Evolutionary conservation across 1,284 basidiomycete species (phyloP).

Genomic region (Tremellales sp.): DNA sequence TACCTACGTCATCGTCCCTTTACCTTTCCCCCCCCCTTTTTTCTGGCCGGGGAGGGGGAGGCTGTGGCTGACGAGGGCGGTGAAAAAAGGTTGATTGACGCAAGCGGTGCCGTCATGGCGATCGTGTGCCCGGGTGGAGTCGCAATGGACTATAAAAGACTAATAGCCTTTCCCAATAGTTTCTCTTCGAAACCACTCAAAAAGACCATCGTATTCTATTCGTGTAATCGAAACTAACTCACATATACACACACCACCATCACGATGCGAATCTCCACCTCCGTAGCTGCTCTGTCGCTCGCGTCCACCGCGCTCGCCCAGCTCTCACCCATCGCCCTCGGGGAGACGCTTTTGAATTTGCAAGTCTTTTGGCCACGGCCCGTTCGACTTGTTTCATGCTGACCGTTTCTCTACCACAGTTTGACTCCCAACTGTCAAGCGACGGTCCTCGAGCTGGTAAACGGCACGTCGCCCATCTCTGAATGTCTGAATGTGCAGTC

Average conservation of each 20-base stretch:
- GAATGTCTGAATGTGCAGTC: conserved; percentile 24
- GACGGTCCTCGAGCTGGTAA: conserved; percentile 11
- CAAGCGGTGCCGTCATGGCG: no score
- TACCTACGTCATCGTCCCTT: no score
- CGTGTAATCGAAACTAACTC: not conserved
- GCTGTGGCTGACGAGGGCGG: no score
- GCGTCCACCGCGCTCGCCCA: conserved; percentile 5
- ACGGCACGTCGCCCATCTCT: conserved; percentile 10
- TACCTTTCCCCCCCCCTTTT: no score
- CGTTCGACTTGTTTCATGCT: not conserved
- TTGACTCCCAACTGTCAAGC: conserved; percentile 15
- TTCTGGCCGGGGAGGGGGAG: no score
- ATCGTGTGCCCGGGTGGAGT: no score
- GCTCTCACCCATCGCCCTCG: not conserved
- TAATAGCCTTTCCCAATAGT: not conserved
- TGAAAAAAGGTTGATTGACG: no score
- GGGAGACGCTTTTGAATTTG: conserved; percentile 1
- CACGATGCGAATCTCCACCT: conserved; percentile 9
- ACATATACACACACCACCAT: not conserved
- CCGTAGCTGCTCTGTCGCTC: conserved; percentile 6
- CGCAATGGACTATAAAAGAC: no score
- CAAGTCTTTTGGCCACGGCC: conserved; percentile 8
- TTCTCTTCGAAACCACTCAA: not conserved
- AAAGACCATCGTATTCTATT: not conserved
- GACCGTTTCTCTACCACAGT: conserved; percentile 6